These are phyloP conservation scores for Leccinellum albellum DNA, from an alignment of 768 basidiomycete genomes.

Conservation along the genomic window DNA sequence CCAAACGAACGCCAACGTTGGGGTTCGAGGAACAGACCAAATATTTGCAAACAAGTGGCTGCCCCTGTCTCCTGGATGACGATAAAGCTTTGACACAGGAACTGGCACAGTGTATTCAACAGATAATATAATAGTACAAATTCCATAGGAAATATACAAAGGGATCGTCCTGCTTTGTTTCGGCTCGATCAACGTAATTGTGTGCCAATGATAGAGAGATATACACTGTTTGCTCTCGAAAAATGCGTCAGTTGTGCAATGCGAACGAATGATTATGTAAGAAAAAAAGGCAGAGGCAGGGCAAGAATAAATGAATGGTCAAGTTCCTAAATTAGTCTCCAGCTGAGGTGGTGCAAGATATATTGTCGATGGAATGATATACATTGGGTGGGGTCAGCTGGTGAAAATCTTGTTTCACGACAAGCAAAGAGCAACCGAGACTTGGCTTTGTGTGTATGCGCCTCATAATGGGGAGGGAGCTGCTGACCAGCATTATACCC, in stretches of 20 bases:
- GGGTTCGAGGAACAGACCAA: constrained; percentile 27
- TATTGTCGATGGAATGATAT: constrained; percentile 20
- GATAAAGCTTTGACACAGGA: no score
- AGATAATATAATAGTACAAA: constrained; percentile 16
- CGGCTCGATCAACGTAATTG: constrained; percentile 5
- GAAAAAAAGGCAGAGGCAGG: neutral
- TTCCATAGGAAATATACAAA: constrained; percentile 18
- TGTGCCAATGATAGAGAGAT: constrained; percentile 13
- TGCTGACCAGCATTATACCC: constrained; percentile 18
- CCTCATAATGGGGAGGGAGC: constrained; percentile 5
- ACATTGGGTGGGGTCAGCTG: constrained; percentile 11
- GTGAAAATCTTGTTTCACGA: constrained; percentile 11
- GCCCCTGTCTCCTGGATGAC: no score
- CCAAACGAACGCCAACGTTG: constrained; percentile 14
- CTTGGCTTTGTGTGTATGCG: neutral
- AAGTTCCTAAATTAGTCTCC: constrained; percentile 19
- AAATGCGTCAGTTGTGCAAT: constrained; percentile 14
- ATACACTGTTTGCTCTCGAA: constrained; percentile 15
- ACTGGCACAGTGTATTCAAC: constrained; percentile 2
- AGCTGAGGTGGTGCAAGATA: constrained; percentile 15
- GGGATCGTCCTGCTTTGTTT: neutral
- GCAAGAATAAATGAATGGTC: constrained; percentile 2
- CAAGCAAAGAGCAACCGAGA: neutral
- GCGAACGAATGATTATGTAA: constrained; percentile 11
- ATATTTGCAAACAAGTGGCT: constrained; percentile 21